Evolutionary conservation across 768 basidiomycete species (phyloP), one percentile per base, ranked within the genome.

Genomic region (Boletus rufocinnamomeus): DNA sequence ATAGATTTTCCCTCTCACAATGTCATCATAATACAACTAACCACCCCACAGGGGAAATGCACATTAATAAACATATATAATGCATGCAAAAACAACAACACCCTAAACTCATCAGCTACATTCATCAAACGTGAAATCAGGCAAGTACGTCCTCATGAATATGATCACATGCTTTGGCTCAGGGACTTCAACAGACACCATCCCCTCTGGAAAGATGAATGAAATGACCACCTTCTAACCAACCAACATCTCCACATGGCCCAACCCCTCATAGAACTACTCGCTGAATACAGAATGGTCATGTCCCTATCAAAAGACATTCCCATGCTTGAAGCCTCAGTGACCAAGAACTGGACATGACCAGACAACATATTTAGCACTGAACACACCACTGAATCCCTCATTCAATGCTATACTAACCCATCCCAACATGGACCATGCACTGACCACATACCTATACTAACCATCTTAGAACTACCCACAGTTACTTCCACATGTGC

Each of bases 241-340:
- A n/a, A n/a, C 38, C 7, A 19, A 17, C 8, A 58, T 6, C 45
- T 54, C 0, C 2, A 41, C 4, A 2, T 7, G 0, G 37, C 57
- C 2, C 23, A 49, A 23, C 46, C 40, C 0, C 46, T 58, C 2
- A 4, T 58, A 1, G 25, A 34, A 6, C 47, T 58, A 0, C 25
- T 54, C 1, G n/a, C 40, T 0, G 34, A 62, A 7, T 50, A 73
- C 50, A 58, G 62, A 0, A 69, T 84, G 65, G 8, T 57, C 0
- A 76, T 78, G 76, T 55, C 68, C 0, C 72, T 84, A 0, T 76
- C 74, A 0, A 54, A 64, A 10, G 67, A 65, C 0, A 65, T 68
- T 0, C 78, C 78, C 0, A 84, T 77, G 0, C 68, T 83, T 0
- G 41, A 74, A 21, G 63, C 73, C n/a, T n/a, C 0, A 47, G 38